Conservation (phyloP, 1,139 yeast genomes). For the Wickerhamomyces sp. region DNA sequence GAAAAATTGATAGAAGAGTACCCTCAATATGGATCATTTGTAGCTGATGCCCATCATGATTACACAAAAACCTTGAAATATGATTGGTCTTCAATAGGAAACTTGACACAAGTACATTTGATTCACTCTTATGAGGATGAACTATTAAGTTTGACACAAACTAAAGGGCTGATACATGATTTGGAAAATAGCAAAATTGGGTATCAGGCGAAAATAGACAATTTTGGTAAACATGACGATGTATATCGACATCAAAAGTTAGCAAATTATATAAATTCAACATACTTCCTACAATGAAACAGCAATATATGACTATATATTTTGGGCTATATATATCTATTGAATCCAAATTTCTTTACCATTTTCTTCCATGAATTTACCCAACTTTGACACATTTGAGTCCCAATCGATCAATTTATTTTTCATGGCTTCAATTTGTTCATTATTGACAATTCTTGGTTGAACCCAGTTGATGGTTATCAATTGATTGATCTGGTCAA, state of each 20-base stretch:
- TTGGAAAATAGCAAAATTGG: conserved; percentile 14
- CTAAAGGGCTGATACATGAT: conserved; percentile 19
- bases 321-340: conserved; percentile 4
- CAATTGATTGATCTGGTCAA: conserved; percentile 78
- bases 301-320: background rate
- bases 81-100: conserved; percentile 6
- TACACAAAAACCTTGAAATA: conserved; percentile 7
- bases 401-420: conserved; percentile 77
- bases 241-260: conserved; percentile 22
- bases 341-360: conserved; percentile 62
- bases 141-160: conserved; percentile 24
- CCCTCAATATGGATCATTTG: conserved; percentile 38
- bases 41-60: conserved; percentile 36
- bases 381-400: conserved; percentile 61
- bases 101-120: conserved; percentile 14
- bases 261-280: conserved; percentile 22
- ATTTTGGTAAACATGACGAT: conserved; percentile 28
- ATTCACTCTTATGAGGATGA: conserved; percentile 30
- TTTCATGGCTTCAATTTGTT: conserved; percentile 75
- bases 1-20: conserved; percentile 37
- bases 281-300: conserved; percentile 3
- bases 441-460: conserved; percentile 83
- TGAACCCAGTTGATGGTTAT: conserved; percentile 91
- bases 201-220: conserved; percentile 14
- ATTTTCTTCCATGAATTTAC: conserved; percentile 49